Conservation (phyloP, 1,284 basidiomycete genomes). For the Athelia sp. region DNA sequence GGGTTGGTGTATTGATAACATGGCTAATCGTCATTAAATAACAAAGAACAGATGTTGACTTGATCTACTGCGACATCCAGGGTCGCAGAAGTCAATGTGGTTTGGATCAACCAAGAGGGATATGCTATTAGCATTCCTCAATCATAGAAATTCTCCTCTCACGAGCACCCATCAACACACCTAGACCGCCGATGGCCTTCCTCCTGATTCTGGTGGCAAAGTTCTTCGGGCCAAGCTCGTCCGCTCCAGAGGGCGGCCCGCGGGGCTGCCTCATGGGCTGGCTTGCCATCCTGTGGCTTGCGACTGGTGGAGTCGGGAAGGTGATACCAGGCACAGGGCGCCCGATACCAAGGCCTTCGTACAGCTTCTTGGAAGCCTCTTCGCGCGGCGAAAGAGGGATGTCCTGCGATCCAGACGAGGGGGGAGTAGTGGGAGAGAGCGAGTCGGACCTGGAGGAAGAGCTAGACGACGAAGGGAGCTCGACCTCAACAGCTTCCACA, state of each 20-base stretch:
- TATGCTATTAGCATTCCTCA: constrained; percentile 45
- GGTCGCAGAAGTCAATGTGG: neutral
- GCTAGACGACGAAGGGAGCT: constrained; percentile 39
- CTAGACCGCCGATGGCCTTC: constrained; percentile 74
- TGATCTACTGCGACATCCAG: neutral
- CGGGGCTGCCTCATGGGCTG: constrained; percentile 78
- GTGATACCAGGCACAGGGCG: constrained; percentile 43
- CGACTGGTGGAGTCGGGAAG: constrained; percentile 12
- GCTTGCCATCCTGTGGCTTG: constrained; percentile 53
- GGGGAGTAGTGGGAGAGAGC: constrained; percentile 64
- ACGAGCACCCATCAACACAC: constrained; percentile 68
- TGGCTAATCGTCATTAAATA: neutral
- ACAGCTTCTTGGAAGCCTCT: constrained; percentile 75
- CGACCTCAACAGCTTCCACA: constrained; percentile 52
- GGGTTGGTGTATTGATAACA: neutral
- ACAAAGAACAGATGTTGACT: neutral
- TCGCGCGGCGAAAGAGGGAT: constrained; percentile 72
- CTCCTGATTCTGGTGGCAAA: constrained; percentile 79
- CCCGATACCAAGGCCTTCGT: constrained; percentile 77
- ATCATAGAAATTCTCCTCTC: constrained; percentile 57
- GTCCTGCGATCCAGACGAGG: constrained; percentile 60
- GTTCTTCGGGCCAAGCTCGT: constrained; percentile 85
- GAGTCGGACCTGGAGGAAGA: constrained; percentile 43
- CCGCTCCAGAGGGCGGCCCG: constrained; percentile 80
- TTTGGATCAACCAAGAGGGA: neutral